Conservation (phyloP, 2,329 filamentous ascomycete genomes). For the Berkeleyomyces rouxiae region DNA sequence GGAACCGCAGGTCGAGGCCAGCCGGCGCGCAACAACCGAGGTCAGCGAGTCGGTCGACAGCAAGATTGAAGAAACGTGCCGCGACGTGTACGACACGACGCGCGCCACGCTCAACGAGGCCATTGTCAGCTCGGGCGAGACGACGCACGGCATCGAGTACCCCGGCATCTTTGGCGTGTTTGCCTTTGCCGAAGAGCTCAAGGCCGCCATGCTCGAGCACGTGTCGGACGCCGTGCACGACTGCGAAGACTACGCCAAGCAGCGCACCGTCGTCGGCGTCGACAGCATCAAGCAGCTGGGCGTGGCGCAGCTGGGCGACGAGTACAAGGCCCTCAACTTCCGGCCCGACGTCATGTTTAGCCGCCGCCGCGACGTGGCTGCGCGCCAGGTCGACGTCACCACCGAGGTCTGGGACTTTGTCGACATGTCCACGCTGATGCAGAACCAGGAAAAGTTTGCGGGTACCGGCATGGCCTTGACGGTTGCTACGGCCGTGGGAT, state of each 20-base stretch:
- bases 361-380: conserved; percentile 62
- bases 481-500: conserved; percentile 69
- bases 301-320: conserved; percentile 71
- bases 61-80: conserved; percentile 70
- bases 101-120: conserved; percentile 57
- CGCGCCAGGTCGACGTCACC: conserved; percentile 70
- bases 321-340: conserved; percentile 76
- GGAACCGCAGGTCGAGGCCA: conserved; percentile 71
- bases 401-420: conserved; percentile 90
- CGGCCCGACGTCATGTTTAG: conserved; percentile 88
- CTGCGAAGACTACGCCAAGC: conserved; percentile 76
- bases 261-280: conserved; percentile 62
- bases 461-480: conserved; percentile 92
- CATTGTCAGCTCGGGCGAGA: conserved; percentile 60
- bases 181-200: conserved; percentile 84
- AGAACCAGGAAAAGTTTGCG: conserved; percentile 85
- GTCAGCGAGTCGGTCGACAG: conserved; percentile 67
- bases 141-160: conserved; percentile 68
- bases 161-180: conserved; percentile 73
- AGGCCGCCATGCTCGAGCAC: conserved; percentile 77
- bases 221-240: conserved; percentile 61
- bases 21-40: conserved; percentile 61
- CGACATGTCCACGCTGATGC: conserved; percentile 65
- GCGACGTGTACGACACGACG: conserved; percentile 72
- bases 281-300: conserved; percentile 79